A percentile compares a stretch with the other conserved stretches of the same genome.
Evolutionary conservation across 2,329 filamentous ascomycete genomes (phyloP).

Genomic region (Emergomyces pasteurianus): DNA sequence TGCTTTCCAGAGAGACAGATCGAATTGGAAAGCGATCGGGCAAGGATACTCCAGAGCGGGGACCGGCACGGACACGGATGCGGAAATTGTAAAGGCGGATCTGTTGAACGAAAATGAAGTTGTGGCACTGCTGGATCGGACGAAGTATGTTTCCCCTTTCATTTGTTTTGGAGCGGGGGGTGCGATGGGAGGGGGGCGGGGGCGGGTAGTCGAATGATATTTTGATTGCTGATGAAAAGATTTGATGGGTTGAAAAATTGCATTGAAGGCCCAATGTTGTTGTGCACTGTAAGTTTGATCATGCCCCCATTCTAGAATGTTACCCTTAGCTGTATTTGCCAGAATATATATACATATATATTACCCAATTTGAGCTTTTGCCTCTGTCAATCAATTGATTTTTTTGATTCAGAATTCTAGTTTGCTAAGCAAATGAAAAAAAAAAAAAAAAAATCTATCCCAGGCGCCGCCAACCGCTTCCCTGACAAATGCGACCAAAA

Average conservation of each 20-base stretch:
- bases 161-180: not conserved
- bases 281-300: conserved; percentile 57
- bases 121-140: conserved; percentile 37
- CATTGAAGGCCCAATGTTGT: conserved; percentile 57
- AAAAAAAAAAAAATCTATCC: conserved; percentile 7
- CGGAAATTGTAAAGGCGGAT: conserved; percentile 48
- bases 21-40: conserved; percentile 58
- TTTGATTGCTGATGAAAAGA: not conserved
- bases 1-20: conserved; percentile 48
- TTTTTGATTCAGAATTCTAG: not conserved
- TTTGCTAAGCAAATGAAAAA: not conserved
- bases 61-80: conserved; percentile 40
- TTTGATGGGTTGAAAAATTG: not conserved
- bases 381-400: too few relatives aligned
- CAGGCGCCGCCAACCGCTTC: conserved; percentile 76
- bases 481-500: conserved; percentile 76
- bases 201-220: too few relatives aligned
- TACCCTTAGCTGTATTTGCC: not conserved
- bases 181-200: not conserved
- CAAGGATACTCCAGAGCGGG: conserved; percentile 59
- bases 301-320: not conserved
- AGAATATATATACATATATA: not conserved
- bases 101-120: conserved; percentile 37
- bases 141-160: conserved; percentile 33
- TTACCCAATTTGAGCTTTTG: too few relatives aligned